These are phyloP conservation scores for Ruellia speciosa DNA, from an alignment of 305 asterid genomes.

Conservation along the genomic window DNA sequence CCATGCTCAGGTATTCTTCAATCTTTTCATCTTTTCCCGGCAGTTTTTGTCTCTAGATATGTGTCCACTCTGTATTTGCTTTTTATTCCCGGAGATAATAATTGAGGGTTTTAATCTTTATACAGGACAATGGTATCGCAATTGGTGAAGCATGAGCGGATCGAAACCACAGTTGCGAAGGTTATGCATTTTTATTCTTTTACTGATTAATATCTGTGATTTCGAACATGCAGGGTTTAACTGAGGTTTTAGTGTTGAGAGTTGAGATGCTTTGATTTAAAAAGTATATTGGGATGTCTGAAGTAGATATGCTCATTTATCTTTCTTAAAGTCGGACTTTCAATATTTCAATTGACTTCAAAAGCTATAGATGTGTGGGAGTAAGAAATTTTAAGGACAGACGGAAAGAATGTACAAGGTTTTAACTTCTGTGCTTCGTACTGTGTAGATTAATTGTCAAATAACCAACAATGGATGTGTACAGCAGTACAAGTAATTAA, in stretches of 20 bases:
- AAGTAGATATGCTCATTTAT: not conserved
- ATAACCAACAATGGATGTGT: too few species aligned
- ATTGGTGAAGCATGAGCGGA: constrained; percentile 85
- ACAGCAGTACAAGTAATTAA: too few species aligned
- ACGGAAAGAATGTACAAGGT: not conserved
- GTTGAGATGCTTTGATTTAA: not conserved
- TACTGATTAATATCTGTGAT: too few species aligned
- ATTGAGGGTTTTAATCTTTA: not conserved
- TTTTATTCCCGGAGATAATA: not conserved
- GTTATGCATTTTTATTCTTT: constrained; percentile 26
- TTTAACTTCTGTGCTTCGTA: too few species aligned
- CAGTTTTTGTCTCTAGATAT: not conserved
- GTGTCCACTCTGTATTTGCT: not conserved
- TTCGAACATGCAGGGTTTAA: constrained; percentile 18
- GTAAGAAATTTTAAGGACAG: not conserved
- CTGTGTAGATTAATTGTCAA: too few species aligned
- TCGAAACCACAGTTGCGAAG: constrained; percentile 90
- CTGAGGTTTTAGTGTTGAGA: constrained; percentile 8
- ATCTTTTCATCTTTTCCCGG: not conserved
- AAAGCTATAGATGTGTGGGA: not conserved
- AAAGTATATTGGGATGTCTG: not conserved
- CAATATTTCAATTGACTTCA: too few species aligned
- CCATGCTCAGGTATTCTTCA: constrained; percentile 48
- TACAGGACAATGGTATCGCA: constrained; percentile 56
- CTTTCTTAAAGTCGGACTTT: not conserved